A percentile compares a stretch with the other conserved stretches of the same genome.
These are phyloP conservation scores for Artomyces pyxidatus DNA, from an alignment of 768 basidiomycete genomes.

Conservation along the genomic window DNA sequence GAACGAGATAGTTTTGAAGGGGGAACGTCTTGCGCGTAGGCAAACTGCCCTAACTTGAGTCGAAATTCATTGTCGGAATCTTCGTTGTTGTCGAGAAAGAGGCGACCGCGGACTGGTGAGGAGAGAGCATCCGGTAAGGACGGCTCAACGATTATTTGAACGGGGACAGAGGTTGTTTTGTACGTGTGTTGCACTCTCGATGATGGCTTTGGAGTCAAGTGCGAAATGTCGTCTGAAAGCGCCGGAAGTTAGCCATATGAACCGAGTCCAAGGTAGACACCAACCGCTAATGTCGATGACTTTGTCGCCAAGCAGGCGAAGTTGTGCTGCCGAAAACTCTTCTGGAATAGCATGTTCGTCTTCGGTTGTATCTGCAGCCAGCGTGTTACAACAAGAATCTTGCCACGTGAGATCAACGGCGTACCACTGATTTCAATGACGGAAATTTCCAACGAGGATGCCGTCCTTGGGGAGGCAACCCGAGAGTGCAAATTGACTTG, in stretches of 20 bases:
- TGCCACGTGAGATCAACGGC: background rate
- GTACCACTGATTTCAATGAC: conserved; percentile 15
- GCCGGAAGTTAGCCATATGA: no score
- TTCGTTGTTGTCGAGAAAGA: background rate
- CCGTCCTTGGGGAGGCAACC: background rate
- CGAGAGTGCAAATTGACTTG: no score
- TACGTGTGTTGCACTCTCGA: no score
- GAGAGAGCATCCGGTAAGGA: no score
- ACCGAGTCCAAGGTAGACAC: no score
- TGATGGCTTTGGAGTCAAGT: no score
- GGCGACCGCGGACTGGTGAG: no score
- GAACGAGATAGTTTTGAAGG: background rate
- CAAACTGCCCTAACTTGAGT: background rate
- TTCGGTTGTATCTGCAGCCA: background rate
- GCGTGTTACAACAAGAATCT: no score
- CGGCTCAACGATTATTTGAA: no score
- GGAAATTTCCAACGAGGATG: background rate
- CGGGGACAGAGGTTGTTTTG: no score
- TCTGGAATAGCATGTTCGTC: background rate
- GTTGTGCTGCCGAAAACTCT: background rate
- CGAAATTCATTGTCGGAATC: background rate
- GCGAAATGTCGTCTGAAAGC: no score
- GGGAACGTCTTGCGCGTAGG: background rate
- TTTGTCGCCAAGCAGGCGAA: background rate
- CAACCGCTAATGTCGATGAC: background rate